Evolutionary conservation across 768 basidiomycete species (phyloP).

Genomic region (Lactarius quietus): DNA sequence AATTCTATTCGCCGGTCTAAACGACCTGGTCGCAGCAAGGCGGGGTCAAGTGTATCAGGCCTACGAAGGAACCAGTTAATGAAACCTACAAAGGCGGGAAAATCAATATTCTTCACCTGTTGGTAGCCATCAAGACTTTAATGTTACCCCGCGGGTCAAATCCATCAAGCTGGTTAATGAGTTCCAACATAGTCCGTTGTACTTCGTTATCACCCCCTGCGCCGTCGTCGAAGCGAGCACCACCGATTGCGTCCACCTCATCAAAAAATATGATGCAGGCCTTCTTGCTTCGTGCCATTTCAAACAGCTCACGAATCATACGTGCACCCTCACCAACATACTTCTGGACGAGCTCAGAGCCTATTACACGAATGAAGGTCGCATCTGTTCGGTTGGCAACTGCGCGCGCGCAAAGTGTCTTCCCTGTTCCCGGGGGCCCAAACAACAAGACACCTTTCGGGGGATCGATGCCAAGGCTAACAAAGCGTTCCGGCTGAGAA

Average conservation of each 20-base stretch:
- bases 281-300: conserved; percentile 98
- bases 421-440: conserved; percentile 97
- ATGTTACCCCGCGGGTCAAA: conserved; percentile 99
- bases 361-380: conserved; percentile 98
- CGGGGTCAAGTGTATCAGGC: conserved; percentile 97
- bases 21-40: conserved; percentile 91
- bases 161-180: conserved; percentile 98
- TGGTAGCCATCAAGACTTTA: conserved; percentile 99
- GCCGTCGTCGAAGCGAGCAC: conserved; percentile 96
- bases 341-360: conserved; percentile 99
- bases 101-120: conserved; percentile 57
- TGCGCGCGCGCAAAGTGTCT: conserved; percentile 96
- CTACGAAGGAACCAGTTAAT: conserved; percentile 39
- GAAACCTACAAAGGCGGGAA: conserved; percentile 1
- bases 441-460: conserved; percentile 97
- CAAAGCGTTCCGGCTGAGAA: conserved; percentile 95
- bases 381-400: conserved; percentile 99
- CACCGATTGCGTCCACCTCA: conserved; percentile 97
- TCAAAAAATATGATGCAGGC: conserved; percentile 99
- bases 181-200: conserved; percentile 97
- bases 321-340: conserved; percentile 99
- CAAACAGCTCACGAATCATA: conserved; percentile 98
- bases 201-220: conserved; percentile 99
- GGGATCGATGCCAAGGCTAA: conserved; percentile 97
- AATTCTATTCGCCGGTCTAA: conserved; percentile 98